phyloP scores from a whole-genome alignment of 2,329 filamentous ascomycete genomes.

The Ceratocystis destructans region DNA sequence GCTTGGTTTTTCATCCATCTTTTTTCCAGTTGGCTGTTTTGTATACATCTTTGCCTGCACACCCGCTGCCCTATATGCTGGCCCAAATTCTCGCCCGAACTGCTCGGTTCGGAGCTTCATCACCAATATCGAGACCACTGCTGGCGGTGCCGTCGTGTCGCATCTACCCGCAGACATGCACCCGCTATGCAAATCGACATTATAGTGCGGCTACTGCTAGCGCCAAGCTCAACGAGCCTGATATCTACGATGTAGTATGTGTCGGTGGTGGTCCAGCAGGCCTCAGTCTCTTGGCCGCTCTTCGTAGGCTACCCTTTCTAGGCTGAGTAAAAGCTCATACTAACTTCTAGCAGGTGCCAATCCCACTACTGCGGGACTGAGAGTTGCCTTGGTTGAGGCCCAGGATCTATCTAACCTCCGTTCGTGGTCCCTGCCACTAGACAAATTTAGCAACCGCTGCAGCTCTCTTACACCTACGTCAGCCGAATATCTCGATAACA shows the following conservation, averaged over 20 bases:
- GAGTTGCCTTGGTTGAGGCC: slow-evolving; percentile 77
- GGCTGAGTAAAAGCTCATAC: not conserved
- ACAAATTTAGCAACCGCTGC: slow-evolving; percentile 81
- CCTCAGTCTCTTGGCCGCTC: slow-evolving; percentile 63
- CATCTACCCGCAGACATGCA: not conserved
- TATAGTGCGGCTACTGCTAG: slow-evolving; percentile 16
- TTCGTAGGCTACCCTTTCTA: slow-evolving; percentile 42
- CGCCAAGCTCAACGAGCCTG: slow-evolving; percentile 31
- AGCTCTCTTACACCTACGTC: slow-evolving; percentile 87
- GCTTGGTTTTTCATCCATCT: not conserved
- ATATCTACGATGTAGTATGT: slow-evolving; percentile 87
- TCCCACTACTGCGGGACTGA: slow-evolving; percentile 59
- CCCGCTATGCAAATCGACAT: not conserved
- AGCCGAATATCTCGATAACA: slow-evolving; percentile 64
- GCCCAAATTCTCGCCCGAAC: slow-evolving; percentile 1
- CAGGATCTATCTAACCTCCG: slow-evolving; percentile 64
- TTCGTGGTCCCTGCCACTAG: slow-evolving; percentile 50
- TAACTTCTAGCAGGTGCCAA: slow-evolving; percentile 48
- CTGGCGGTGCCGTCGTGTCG: not conserved
- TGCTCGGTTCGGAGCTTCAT: not conserved
- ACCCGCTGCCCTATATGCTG: not conserved
- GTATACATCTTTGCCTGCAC: not conserved
- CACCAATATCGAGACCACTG: not conserved
- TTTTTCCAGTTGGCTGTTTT: not conserved
- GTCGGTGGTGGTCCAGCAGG: slow-evolving; percentile 83